phyloP scores from a whole-genome alignment of 2,329 filamentous ascomycete genomes.

The Aspergillus proliferans region DNA sequence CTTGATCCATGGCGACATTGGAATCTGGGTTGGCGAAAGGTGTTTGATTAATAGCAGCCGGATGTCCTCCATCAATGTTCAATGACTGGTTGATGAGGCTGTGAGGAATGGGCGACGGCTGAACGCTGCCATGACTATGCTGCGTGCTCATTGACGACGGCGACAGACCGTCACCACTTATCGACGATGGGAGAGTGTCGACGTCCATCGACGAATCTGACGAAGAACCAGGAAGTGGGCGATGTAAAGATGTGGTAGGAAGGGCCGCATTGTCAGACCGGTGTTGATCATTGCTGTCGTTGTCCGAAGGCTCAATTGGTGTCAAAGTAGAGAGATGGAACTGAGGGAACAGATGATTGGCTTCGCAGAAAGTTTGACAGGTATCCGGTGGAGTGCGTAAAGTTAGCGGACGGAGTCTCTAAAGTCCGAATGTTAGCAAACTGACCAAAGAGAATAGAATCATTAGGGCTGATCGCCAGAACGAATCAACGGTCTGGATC shows the following conservation, averaged over 20 bases:
- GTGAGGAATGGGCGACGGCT: slow-evolving; percentile 25
- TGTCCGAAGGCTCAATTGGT: slow-evolving; percentile 31
- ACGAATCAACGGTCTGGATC: background rate
- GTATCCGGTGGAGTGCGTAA: slow-evolving; percentile 18
- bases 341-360: slow-evolving; percentile 8
- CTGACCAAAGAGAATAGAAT: background rate
- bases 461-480: background rate
- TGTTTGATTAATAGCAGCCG: background rate
- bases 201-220: slow-evolving; percentile 21
- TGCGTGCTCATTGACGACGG: slow-evolving; percentile 16
- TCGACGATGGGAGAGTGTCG: slow-evolving; percentile 18
- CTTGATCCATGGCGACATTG: background rate
- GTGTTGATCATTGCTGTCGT: slow-evolving; percentile 20
- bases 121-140: slow-evolving; percentile 9
- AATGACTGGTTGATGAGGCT: slow-evolving; percentile 23
- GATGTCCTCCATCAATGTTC: slow-evolving; percentile 24
- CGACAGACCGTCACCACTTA: slow-evolving; percentile 11
- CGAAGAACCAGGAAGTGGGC: slow-evolving; percentile 2
- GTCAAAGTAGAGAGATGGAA: slow-evolving; percentile 25
- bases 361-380: slow-evolving; percentile 15
- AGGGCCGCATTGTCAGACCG: slow-evolving; percentile 3
- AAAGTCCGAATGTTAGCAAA: slow-evolving; percentile 6
- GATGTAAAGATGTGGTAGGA: slow-evolving; percentile 1
- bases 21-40: background rate
- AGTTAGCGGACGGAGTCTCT: slow-evolving; percentile 30